Evolutionary conservation across 148 eudicot genomes (phyloP), one percentile per base, ranked within the genome.

Genomic region (Fagopyrum tataricum): DNA sequence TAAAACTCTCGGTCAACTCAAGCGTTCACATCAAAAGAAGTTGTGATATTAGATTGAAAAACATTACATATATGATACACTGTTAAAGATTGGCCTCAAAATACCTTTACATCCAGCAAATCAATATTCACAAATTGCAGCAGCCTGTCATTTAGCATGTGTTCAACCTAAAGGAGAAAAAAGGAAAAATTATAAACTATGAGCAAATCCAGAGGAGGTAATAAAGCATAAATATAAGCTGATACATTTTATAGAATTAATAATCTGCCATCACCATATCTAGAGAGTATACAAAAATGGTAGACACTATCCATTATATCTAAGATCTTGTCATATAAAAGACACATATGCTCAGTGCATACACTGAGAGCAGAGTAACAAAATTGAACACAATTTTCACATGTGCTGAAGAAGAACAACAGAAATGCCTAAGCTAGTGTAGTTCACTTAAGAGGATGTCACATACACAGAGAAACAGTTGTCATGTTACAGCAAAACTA

Each of bases 51-150:
- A 39, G 69, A 64, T 4, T 13, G 14, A 37, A 5, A 64, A 13
- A 64, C 18, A 64, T 39, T 64, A 64, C 6, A 64, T 37, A 42
- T 13, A 37, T 64, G 5, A 37, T 6, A 31, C 6, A 31, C 43
- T 64, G 43, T n/a, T 39, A 18, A 42, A 39, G 61, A 6, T 42
- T 48, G 31, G 31, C 10, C 13, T 52, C 18, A 48, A 14, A 39
- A 77, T 91, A 94, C 98, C 98, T 95, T 95, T 73, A 95, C 98
- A 70, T 95, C 97, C 49, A 84, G 98, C 81, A 95, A 81, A 82
- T 95, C 98, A 75, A 91, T 80, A 81, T 91, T 91, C 80, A 90
- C 97, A 79, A 95, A 91, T 75, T 95, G 97, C 75, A 85, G 87
- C 79, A 95, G 76, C 74, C 93, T 82, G 72, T 91, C 98, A 86